A percentile compares a stretch with the other conserved stretches of the same genome.
phyloP scores from a whole-genome alignment of 2,329 filamentous ascomycete species.

The Aspergillus cejpii region DNA sequence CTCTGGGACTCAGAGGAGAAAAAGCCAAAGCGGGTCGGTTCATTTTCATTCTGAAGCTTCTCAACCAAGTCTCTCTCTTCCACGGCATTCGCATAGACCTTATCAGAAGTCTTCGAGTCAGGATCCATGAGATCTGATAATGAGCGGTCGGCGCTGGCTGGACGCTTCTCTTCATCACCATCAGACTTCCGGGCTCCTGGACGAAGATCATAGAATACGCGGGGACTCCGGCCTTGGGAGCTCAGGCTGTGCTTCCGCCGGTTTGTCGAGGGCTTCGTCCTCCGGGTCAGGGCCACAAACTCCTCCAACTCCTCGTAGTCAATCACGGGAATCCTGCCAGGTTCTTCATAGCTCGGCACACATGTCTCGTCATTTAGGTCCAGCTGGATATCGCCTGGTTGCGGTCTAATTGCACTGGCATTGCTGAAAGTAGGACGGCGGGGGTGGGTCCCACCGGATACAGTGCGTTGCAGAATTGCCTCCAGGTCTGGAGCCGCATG shows the following conservation, averaged over 20 bases:
- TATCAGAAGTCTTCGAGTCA: constrained; percentile 31
- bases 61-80: constrained; percentile 32
- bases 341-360: constrained; percentile 70
- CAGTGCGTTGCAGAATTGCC: constrained; percentile 60
- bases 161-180: constrained; percentile 33
- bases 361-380: constrained; percentile 61
- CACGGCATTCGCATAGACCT: constrained; percentile 20
- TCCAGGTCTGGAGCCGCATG: constrained; percentile 49
- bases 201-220: constrained; percentile 58
- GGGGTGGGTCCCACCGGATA: constrained; percentile 61
- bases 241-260: constrained; percentile 43
- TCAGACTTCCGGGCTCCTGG: constrained; percentile 32
- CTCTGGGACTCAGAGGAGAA: constrained; percentile 94
- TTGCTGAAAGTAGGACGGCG: constrained; percentile 55
- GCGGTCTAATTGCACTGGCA: constrained; percentile 51
- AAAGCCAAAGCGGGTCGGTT: constrained; percentile 84
- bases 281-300: constrained; percentile 62
- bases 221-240: constrained; percentile 45
- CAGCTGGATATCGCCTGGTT: constrained; percentile 31
- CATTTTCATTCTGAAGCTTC: constrained; percentile 42
- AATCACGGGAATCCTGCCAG: constrained; percentile 71
- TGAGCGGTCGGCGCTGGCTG: constrained; percentile 21
- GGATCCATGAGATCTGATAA: constrained; percentile 28
- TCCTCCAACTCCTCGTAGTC: constrained; percentile 93
- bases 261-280: constrained; percentile 41